Conservation (phyloP, 495 filamentous ascomycete genomes). For the Aspergillus nidulans region DNA sequence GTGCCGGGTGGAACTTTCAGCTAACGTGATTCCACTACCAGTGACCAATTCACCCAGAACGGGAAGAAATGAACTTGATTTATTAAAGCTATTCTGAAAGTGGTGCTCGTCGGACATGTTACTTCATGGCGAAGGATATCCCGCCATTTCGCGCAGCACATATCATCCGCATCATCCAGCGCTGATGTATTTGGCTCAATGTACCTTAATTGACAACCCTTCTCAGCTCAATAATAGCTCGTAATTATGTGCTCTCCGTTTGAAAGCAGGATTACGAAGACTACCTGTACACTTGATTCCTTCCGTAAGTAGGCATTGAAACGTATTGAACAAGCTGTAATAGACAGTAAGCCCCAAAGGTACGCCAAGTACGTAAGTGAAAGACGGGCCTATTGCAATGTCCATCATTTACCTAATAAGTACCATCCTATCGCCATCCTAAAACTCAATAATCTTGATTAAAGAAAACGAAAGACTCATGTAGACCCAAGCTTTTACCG, state of each 20-base stretch:
- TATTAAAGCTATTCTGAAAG: background rate
- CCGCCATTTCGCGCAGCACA: background rate
- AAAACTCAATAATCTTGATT: background rate
- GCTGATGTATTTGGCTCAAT: constrained; percentile 8
- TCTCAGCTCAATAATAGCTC: background rate
- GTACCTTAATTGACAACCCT: constrained; percentile 9
- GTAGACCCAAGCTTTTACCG: constrained; percentile 31
- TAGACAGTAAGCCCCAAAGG: constrained; percentile 4
- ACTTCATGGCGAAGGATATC: background rate
- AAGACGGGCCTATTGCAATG: background rate
- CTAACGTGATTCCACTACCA: constrained; percentile 22
- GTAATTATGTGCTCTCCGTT: too few species aligned
- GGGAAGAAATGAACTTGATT: constrained; percentile 67
- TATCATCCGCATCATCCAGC: constrained; percentile 8
- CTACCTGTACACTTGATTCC: too few species aligned
- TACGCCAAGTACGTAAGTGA: background rate
- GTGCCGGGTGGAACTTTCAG: background rate
- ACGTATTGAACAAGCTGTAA: background rate
- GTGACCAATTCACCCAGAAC: constrained; percentile 65
- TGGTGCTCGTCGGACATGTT: background rate
- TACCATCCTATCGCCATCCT: background rate
- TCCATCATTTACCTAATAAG: background rate
- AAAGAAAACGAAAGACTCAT: background rate
- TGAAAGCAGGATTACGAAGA: too few species aligned
- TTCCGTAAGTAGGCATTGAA: background rate